A percentile compares a stretch with the other conserved stretches of the same genome.
Evolutionary conservation across 1,284 basidiomycete species (phyloP).

Genomic region (Fomitopsis pinicola): DNA sequence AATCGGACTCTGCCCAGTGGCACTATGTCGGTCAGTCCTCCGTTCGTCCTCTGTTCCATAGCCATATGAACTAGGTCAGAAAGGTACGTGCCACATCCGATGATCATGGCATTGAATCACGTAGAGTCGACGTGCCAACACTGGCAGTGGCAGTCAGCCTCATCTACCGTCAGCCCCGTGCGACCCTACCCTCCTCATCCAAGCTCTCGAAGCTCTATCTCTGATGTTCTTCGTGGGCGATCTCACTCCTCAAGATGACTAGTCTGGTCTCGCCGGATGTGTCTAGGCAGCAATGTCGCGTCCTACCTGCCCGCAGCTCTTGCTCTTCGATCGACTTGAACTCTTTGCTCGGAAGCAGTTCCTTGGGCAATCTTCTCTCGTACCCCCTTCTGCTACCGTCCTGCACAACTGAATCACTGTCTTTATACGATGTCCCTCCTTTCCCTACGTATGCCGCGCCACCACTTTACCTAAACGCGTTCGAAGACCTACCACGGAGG

Average conservation of each 20-base stretch:
- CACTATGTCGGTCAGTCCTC: too few species aligned
- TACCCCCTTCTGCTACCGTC: conserved; percentile 27
- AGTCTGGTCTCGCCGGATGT: background rate
- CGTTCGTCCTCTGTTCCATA: too few species aligned
- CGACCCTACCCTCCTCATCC: background rate
- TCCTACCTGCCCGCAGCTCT: background rate
- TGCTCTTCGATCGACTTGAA: conserved; percentile 21
- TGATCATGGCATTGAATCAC: too few species aligned
- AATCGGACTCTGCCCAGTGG: too few species aligned
- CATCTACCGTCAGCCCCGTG: background rate
- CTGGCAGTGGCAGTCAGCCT: background rate
- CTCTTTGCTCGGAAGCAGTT: conserved; percentile 10
- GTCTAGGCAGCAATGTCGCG: background rate
- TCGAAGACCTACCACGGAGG: conserved; percentile 14
- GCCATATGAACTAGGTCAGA: too few species aligned
- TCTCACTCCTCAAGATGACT: background rate
- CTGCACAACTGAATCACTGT: conserved; percentile 20
- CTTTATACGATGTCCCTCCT: conserved; percentile 25
- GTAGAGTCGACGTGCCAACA: background rate
- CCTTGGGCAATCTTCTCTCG: conserved; percentile 23
- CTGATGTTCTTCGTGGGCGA: background rate
- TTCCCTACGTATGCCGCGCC: conserved; percentile 22
- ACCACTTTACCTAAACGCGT: conserved; percentile 16
- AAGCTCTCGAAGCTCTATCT: background rate
- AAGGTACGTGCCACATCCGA: too few species aligned